Conservation (phyloP, 805 yeast species). For the Yamadazyma nakazawae region DNA sequence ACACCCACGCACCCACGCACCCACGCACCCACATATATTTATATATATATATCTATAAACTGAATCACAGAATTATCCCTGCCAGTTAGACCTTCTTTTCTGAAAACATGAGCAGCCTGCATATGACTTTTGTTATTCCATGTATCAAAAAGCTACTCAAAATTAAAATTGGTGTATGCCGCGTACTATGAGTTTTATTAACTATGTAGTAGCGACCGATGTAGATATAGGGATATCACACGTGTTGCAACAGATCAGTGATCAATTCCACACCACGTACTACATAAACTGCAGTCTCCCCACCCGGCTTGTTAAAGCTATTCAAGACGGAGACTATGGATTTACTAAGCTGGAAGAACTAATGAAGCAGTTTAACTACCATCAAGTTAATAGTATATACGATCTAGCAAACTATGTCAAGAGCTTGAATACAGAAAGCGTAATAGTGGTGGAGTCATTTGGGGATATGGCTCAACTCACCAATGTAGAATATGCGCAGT, state of each 20-base stretch:
- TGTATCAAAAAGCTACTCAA: too few relatives aligned
- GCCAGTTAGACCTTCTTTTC: too few relatives aligned
- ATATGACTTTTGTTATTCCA: too few relatives aligned
- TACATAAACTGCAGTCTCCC: constrained; percentile 17
- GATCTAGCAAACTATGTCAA: constrained; percentile 5
- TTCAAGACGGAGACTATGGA: constrained; percentile 2
- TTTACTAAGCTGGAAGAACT: constrained; percentile 4
- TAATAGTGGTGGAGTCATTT: constrained; percentile 12
- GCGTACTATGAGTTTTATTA: neutral
- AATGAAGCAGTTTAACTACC: constrained; percentile 15
- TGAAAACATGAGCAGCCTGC: too few relatives aligned
- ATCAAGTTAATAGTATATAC: constrained; percentile 7
- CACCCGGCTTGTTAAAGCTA: constrained; percentile 7
- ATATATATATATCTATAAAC: too few relatives aligned
- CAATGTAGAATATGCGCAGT: constrained; percentile 6
- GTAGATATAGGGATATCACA: constrained; percentile 4
- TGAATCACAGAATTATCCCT: too few relatives aligned
- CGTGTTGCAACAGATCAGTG: constrained; percentile 2
- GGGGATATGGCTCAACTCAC: constrained; percentile 9
- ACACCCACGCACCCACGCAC: too few relatives aligned
- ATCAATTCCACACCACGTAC: neutral
- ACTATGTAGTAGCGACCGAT: constrained; percentile 5
- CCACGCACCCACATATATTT: too few relatives aligned
- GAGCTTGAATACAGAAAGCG: neutral
- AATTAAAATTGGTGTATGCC: neutral